Evolutionary conservation across 148 eudicot genomes (phyloP).

Genomic region (Limonium bicolor): DNA sequence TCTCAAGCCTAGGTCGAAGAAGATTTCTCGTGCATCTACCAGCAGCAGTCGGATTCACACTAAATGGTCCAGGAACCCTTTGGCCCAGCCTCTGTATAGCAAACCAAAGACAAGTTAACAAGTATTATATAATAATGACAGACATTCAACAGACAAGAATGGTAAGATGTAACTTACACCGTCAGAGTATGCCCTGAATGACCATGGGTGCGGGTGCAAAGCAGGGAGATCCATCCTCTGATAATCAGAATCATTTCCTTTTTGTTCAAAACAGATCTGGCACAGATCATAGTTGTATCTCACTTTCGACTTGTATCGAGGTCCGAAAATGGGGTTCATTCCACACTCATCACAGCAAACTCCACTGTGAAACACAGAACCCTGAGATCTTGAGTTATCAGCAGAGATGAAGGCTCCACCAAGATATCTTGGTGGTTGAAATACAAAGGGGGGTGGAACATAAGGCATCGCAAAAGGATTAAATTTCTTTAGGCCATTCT

Average conservation of each 20-base stretch:
- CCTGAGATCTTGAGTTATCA: slow-evolving; percentile 12
- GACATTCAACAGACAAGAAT: slow-evolving; percentile 5
- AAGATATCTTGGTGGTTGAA: too few relatives aligned
- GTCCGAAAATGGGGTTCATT: slow-evolving; percentile 62
- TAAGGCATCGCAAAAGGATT: neutral
- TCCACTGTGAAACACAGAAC: slow-evolving; percentile 49
- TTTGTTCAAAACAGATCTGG: slow-evolving; percentile 40
- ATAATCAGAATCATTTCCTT: slow-evolving; percentile 48
- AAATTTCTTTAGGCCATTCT: slow-evolving; percentile 9
- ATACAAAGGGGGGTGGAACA: neutral
- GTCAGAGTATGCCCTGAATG: slow-evolving; percentile 11
- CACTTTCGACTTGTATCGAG: slow-evolving; percentile 87
- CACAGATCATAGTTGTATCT: slow-evolving; percentile 65
- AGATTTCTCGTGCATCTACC: slow-evolving; percentile 7
- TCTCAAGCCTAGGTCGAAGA: slow-evolving; percentile 33
- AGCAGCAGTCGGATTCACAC: neutral
- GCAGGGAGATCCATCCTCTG: slow-evolving; percentile 47
- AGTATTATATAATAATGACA: too few relatives aligned
- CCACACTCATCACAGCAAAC: slow-evolving; percentile 93
- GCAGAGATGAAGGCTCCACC: slow-evolving; percentile 5
- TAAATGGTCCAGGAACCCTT: too few relatives aligned
- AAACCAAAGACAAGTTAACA: too few relatives aligned
- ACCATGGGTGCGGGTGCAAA: slow-evolving; percentile 7
- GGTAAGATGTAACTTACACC: slow-evolving; percentile 16
- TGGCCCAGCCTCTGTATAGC: too few relatives aligned